Percentiles rank a stretch among this genome's conserved stretches.
Evolutionary conservation across 164 flowering plant genomes (phyloP).

Genomic region (Hamamelis virginiana): DNA sequence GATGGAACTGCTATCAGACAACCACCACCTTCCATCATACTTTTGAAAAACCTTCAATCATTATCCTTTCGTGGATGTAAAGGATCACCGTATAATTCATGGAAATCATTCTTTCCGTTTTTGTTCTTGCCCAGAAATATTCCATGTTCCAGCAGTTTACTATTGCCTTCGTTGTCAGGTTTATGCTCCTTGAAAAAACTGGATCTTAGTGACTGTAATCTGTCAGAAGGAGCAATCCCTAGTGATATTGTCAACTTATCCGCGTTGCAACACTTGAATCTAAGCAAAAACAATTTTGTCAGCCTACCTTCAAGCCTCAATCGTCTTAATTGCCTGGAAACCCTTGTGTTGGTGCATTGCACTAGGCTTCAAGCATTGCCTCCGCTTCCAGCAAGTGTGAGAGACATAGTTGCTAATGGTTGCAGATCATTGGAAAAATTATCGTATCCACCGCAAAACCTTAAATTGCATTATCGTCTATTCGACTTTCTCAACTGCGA

Average conservation of each 20-base stretch:
- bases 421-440: constrained; percentile 6
- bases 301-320: constrained; percentile 10
- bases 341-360: neutral
- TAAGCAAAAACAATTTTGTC: constrained; percentile 14
- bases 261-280: constrained; percentile 9
- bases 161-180: constrained; percentile 8
- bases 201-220: constrained; percentile 14
- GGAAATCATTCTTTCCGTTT: neutral
- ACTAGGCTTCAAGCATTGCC: constrained; percentile 10
- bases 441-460: neutral
- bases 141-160: neutral
- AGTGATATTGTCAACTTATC: constrained; percentile 14
- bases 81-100: neutral
- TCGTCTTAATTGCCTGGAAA: neutral
- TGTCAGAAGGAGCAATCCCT: constrained; percentile 11
- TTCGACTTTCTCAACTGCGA: neutral
- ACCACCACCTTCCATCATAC: constrained; percentile 14
- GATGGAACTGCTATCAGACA: constrained; percentile 21
- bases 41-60: constrained; percentile 9
- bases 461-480: neutral
- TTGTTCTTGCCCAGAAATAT: neutral
- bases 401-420: neutral
- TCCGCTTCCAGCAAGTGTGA: constrained; percentile 8
- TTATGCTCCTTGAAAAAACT: constrained; percentile 6
- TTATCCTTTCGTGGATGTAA: neutral